A percentile compares a stretch with the other conserved stretches of the same genome.
These are phyloP conservation scores for Sporothrix humicola DNA, from an alignment of 2,329 filamentous ascomycete species.

Conservation along the genomic window DNA sequence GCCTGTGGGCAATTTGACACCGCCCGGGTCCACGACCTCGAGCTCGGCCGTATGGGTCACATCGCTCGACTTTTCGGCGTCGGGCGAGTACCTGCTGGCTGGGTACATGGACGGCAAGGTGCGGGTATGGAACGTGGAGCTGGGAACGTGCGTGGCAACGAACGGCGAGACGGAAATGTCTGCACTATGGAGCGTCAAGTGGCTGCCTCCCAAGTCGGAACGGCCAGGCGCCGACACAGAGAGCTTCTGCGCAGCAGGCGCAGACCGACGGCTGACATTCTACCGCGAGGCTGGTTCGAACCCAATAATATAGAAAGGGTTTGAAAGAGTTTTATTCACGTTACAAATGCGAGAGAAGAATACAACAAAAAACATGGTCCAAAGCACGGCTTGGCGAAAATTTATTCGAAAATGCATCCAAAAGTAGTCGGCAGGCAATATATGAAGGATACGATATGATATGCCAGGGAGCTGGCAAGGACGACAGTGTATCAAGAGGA, in stretches of 20 bases:
- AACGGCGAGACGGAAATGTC: conserved; percentile 88
- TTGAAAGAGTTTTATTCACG: too few species aligned
- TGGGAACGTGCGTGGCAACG: conserved; percentile 83
- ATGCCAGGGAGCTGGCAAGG: not conserved
- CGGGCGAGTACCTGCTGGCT: conserved; percentile 87
- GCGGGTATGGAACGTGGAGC: conserved; percentile 93
- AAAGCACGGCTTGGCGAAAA: not conserved
- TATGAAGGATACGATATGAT: not conserved
- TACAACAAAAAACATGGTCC: not conserved
- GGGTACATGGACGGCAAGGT: conserved; percentile 91
- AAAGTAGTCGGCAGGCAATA: not conserved
- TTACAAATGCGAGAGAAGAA: not conserved
- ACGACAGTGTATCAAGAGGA: not conserved
- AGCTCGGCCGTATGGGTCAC: conserved; percentile 83
- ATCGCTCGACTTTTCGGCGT: conserved; percentile 89
- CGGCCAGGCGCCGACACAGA: conserved; percentile 54
- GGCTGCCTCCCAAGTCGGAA: conserved; percentile 72
- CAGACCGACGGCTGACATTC: conserved; percentile 76
- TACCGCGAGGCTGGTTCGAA: conserved; percentile 72
- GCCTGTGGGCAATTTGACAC: conserved; percentile 79
- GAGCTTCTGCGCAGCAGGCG: conserved; percentile 79
- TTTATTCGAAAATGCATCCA: not conserved
- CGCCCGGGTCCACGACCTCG: conserved; percentile 58
- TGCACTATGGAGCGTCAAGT: conserved; percentile 80
- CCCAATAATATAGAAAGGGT: conserved; percentile 33